phyloP scores from a whole-genome alignment of 2,329 filamentous ascomycete species.

The Coniochaeta prunicola region DNA sequence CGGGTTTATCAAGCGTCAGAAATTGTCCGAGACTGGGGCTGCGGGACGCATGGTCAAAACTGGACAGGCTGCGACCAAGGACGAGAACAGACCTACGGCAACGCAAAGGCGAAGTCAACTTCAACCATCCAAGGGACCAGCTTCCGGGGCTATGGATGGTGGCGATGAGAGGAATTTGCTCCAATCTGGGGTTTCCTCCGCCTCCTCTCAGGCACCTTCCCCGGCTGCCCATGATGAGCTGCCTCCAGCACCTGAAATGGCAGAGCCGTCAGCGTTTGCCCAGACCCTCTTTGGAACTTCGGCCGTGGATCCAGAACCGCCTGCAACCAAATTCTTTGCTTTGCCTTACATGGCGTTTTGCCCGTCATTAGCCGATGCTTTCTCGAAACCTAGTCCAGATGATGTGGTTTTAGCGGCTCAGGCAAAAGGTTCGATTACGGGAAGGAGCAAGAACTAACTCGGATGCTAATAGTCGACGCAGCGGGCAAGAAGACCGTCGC shows the following conservation, averaged over 20 bases:
- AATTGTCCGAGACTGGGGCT: constrained; percentile 10
- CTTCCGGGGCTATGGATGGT: background rate
- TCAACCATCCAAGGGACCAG: background rate
- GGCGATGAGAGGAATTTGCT: background rate
- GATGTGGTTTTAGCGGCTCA: constrained; percentile 83
- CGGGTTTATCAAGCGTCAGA: constrained; percentile 14
- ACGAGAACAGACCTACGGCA: background rate
- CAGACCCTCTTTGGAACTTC: constrained; percentile 41
- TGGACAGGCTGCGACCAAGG: background rate
- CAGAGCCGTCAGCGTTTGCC: constrained; percentile 49
- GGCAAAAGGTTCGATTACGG: constrained; percentile 71
- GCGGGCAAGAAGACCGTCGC: constrained; percentile 39
- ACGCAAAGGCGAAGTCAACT: background rate
- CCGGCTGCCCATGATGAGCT: background rate
- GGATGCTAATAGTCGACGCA: constrained; percentile 44
- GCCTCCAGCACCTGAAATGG: background rate
- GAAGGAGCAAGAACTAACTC: constrained; percentile 39
- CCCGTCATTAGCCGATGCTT: constrained; percentile 51
- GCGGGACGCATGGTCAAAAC: constrained; percentile 10
- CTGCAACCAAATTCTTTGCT: constrained; percentile 23
- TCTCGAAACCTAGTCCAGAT: constrained; percentile 84
- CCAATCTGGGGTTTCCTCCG: background rate
- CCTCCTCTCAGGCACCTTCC: background rate
- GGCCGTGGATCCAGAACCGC: constrained; percentile 12
- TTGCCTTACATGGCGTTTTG: constrained; percentile 45